Evolutionary conservation across 805 yeast species (phyloP), one percentile per base, ranked within the genome.

Genomic region (Schwanniomyces vanrijiae): DNA sequence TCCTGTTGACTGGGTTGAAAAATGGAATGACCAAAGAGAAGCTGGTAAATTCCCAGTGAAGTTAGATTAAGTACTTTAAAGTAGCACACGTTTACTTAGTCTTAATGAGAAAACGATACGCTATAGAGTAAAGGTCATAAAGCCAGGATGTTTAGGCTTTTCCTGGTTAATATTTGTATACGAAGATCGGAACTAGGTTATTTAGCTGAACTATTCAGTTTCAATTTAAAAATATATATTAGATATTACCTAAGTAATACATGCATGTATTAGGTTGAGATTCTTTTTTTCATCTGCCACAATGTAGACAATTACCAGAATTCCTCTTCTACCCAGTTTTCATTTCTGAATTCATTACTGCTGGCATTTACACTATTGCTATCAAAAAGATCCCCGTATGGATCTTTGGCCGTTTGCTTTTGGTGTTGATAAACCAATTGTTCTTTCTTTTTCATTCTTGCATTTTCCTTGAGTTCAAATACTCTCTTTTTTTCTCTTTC

Each of bases 21-120:
- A 75, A 67, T 88, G 96, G 96, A 89, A 88, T 68, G 91, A 81
- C 58, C 95, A 88, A 77, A 86, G 95, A 75, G 82, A 65, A 52
- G 73, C 76, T 45, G 76, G 76, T 53, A 73, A 71, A 59, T 73
- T 71, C 57, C 78, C 78, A 42, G 65, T 72, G 54, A 71, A 71
- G 42, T 55, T 65, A 48, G 69, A 65, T 55, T 62, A 64, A 51
- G 43, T 16, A 34, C 22, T 34, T 26, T 31, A 31, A 38, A 38
- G 14, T 31, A 18, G 19, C 11, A 31, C n/a, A 31, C 35, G 35
- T 31, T 31, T 31, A 16, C 19, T 31, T 13, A 20, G 11, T 16
- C 5, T 11, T 14, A 14, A 31, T 31, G 35, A 31, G 35, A 16
- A 31, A 31, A 14, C 35, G 20, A 14, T 31, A 31, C 8, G 29